These are phyloP conservation scores for Tuber magnatum DNA, from an alignment of 495 filamentous ascomycete genomes.

Conservation along the genomic window DNA sequence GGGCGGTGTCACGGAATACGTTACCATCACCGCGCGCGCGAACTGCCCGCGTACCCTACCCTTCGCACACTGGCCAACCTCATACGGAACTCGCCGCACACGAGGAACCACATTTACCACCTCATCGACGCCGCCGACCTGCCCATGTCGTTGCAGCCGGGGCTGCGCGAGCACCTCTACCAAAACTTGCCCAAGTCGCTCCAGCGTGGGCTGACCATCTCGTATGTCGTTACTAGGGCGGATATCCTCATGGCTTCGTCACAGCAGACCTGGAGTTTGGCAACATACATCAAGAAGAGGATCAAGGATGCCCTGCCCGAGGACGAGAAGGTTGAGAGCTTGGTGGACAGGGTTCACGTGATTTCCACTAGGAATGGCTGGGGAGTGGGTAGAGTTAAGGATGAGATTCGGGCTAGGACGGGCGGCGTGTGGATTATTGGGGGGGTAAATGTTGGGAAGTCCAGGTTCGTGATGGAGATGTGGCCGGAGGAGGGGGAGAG, in stretches of 20 bases:
- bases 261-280: slow-evolving; percentile 69
- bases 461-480: slow-evolving; percentile 61
- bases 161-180: slow-evolving; percentile 47
- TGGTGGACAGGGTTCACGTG: slow-evolving; percentile 15
- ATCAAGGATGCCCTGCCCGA: slow-evolving; percentile 65
- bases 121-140: slow-evolving; percentile 98
- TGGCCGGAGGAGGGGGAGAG: slow-evolving; percentile 36
- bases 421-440: slow-evolving; percentile 96
- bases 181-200: slow-evolving; percentile 33
- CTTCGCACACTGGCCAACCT: slow-evolving; percentile 69
- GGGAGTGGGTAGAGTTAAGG: slow-evolving; percentile 34
- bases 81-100: slow-evolving; percentile 77
- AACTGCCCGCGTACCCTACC: slow-evolving; percentile 49
- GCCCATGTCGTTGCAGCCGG: slow-evolving; percentile 76
- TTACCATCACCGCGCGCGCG: slow-evolving; percentile 57
- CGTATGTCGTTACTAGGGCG: slow-evolving; percentile 81
- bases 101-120: slow-evolving; percentile 88
- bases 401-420: slow-evolving; percentile 47
- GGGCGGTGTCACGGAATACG: slow-evolving; percentile 76
- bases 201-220: slow-evolving; percentile 54
- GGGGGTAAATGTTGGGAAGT: slow-evolving; percentile 97
- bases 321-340: slow-evolving; percentile 45
- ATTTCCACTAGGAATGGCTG: slow-evolving; percentile 35
- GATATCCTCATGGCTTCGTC: slow-evolving; percentile 77
- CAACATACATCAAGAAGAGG: slow-evolving; percentile 69